Percentiles rank a stretch among this genome's conserved stretches.
Evolutionary conservation across 2,329 filamentous ascomycete species (phyloP).

Genomic region (Penicillium sp.): DNA sequence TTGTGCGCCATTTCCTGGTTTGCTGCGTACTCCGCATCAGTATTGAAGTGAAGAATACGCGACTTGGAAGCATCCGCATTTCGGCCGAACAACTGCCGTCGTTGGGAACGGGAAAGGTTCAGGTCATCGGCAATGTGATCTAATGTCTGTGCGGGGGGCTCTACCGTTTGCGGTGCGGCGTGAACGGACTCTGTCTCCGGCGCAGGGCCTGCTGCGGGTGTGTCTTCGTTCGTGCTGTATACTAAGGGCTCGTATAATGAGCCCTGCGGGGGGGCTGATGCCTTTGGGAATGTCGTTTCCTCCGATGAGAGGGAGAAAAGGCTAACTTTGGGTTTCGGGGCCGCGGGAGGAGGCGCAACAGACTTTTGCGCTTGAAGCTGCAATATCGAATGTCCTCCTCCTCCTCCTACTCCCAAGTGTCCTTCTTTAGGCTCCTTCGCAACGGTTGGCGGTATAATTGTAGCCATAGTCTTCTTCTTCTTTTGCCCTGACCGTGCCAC

Average conservation of each 20-base stretch:
- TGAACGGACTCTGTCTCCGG: slow-evolving; percentile 15
- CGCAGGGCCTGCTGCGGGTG: slow-evolving; percentile 25
- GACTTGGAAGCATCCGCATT: slow-evolving; percentile 55
- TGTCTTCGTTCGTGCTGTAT: slow-evolving; percentile 39
- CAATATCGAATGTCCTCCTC: neutral
- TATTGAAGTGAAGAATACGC: slow-evolving; percentile 86
- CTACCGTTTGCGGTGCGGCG: neutral
- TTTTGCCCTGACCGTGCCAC: slow-evolving; percentile 77
- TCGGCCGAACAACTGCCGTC: slow-evolving; percentile 85
- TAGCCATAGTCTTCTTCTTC: slow-evolving; percentile 51
- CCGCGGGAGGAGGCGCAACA: slow-evolving; percentile 24
- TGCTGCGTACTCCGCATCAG: slow-evolving; percentile 81
- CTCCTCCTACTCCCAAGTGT: neutral
- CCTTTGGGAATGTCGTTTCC: slow-evolving; percentile 24
- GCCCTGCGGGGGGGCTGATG: slow-evolving; percentile 17
- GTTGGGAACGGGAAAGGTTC: slow-evolving; percentile 75
- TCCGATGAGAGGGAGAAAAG: slow-evolving; percentile 48
- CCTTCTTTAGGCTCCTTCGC: slow-evolving; percentile 21
- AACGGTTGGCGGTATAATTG: slow-evolving; percentile 23
- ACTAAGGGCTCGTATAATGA: slow-evolving; percentile 47
- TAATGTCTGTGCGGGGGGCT: slow-evolving; percentile 58
- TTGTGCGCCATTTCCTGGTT: slow-evolving; percentile 80
- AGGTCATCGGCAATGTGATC: slow-evolving; percentile 75
- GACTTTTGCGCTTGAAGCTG: slow-evolving; percentile 4
- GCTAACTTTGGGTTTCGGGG: slow-evolving; percentile 49